Evolutionary conservation across 2,329 filamentous ascomycete genomes (phyloP), one percentile per base, ranked within the genome.

Genomic region (Fonsecaea pugnacius): DNA sequence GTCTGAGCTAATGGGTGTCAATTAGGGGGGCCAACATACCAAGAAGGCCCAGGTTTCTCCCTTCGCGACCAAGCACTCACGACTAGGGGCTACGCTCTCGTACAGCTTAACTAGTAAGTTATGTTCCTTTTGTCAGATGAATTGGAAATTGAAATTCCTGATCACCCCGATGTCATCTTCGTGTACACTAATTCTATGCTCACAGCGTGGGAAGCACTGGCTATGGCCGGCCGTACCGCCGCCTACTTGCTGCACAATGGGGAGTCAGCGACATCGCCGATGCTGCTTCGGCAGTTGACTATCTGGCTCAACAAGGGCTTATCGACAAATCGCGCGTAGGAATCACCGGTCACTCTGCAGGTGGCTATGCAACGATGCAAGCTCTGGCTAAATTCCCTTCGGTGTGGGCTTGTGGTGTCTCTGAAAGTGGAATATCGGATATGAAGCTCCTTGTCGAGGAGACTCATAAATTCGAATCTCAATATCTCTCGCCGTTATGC

Each of bases 391-490:
- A 76, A 38, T 78, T 82, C 57, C 80, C 84, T 0, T 72, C 74
- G 0, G 73, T 78, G 0, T 86, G 84, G 67, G 79, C 82, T 0
- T 81, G 77, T 0, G 84, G 83, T 0, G 78, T 84, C 2, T 81
- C 79, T 58, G 75, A 79, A 1, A 84, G 79, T 30, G 84, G 84
- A 2, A 79, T 86, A 33, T 81, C 80, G 43, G 82, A 85, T 27
- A 71, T 85, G n/a, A 76, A 76, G 46, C 74, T 75, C 0, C 74
- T 86, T 1, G 76, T 75, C 16, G 75, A 74, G 1, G 78, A 79
- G 21, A 85, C 83, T 0, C 84, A 86, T 70, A 86, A 86, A 72
- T 79, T 85, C n/a, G 84, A 87, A 70, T 80, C 76, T 0, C 78
- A 81, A 57, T 85, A 86, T 69, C 74, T 81, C n/a, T 76, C 78